phyloP scores from a whole-genome alignment of 176 grass and related monocot genomes.

The Dendrocalamus sinicus region DNA sequence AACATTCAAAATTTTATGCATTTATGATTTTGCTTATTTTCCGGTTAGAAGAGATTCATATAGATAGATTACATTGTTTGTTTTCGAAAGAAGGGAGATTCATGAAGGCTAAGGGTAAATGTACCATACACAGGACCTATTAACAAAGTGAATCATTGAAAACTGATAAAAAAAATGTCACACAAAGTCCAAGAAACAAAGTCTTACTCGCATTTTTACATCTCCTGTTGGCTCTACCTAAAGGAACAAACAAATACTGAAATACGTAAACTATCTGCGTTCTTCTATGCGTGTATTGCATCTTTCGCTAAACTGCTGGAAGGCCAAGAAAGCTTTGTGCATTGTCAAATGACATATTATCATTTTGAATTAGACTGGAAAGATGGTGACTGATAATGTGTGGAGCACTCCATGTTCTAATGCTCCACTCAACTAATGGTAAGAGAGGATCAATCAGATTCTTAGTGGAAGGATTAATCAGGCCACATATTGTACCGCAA shows the following conservation, averaged over 20 bases:
- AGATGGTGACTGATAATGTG: neutral
- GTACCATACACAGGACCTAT: neutral
- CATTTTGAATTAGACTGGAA: constrained; percentile 13
- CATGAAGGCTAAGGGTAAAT: neutral
- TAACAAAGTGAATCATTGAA: neutral
- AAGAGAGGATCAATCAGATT: neutral
- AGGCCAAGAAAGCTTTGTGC: neutral
- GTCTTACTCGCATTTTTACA: neutral
- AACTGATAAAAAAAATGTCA: constrained; percentile 6
- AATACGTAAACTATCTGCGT: neutral
- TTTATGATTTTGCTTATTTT: neutral
- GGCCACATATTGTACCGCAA: neutral
- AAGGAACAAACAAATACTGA: neutral
- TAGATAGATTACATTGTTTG: neutral
- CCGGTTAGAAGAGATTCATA: neutral
- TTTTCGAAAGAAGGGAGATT: neutral
- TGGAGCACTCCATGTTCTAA: constrained; percentile 8
- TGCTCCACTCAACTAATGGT: constrained; percentile 15
- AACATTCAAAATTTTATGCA: constrained; percentile 11
- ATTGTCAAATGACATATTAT: neutral
- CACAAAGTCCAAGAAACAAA: neutral
- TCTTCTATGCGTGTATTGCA: neutral
- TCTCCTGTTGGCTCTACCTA: neutral
- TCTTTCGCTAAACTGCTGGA: neutral
- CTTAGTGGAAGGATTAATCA: neutral